phyloP scores from a whole-genome alignment of 805 yeast species.

The Wickerhamomyces mucosus region DNA sequence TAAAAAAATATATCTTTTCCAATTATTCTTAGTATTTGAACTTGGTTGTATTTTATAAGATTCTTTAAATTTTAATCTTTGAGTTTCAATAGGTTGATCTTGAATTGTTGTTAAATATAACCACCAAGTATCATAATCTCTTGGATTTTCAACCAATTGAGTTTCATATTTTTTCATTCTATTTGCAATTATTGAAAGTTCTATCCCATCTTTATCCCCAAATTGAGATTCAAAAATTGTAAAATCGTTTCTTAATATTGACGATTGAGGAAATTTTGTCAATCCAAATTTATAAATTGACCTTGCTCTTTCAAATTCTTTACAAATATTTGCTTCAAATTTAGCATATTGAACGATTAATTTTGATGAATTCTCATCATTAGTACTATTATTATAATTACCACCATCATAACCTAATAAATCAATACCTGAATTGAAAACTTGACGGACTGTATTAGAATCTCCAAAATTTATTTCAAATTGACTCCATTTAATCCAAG shows the following conservation, averaged over 20 bases:
- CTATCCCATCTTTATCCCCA: conserved; percentile 49
- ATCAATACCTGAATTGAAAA: conserved; percentile 62
- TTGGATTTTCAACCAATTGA: conserved; percentile 34
- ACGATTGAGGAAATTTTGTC: conserved; percentile 31
- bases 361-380: conserved; percentile 17
- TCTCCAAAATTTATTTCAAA: conserved; percentile 53
- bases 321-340: conserved; percentile 57
- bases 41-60: conserved; percentile 34
- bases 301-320: conserved; percentile 55
- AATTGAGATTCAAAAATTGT: conserved; percentile 56
- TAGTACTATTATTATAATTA: conserved; percentile 4
- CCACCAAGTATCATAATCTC: conserved; percentile 83
- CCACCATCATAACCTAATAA: conserved; percentile 20
- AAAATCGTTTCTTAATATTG: conserved; percentile 30
- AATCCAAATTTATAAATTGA: conserved; percentile 46
- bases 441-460: conserved; percentile 42
- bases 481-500: conserved; percentile 70
- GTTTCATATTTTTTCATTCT: conserved; percentile 48
- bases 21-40: conserved; percentile 28
- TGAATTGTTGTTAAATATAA: conserved; percentile 45
- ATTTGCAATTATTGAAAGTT: conserved; percentile 40
- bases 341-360: conserved; percentile 48
- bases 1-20: conserved; percentile 64
- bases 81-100: conserved; percentile 23
- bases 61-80: conserved; percentile 30